Base-by-base conservation (phyloP, 2,329 filamentous ascomycete species). In the Fusarium incarnatum region DNA sequence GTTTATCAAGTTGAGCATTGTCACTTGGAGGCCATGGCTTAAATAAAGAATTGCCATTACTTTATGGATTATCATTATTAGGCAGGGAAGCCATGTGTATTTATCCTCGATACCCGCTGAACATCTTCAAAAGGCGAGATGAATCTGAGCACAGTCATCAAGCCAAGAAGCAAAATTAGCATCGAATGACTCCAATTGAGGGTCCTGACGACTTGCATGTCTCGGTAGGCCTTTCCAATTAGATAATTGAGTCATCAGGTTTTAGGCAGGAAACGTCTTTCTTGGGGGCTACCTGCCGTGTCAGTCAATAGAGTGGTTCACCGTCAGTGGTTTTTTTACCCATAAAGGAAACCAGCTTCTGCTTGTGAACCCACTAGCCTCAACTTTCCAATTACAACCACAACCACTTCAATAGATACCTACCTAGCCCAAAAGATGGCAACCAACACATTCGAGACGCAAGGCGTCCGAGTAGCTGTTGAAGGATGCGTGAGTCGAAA, bases 401-500 rank as follows among this genome's bases (percentile, higher is more conserved):
- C 42, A 56, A 48, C 37, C 48, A 59, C 59, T 34, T 34, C 20
- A 46, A 37, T 37, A 30, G 28, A 12, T 30, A 30, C 7, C 34
- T 25, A 30, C 6, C 34, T 25, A 30, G 16, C 37, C 18, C 37
- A 22, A 45, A 46, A 71, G 40, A 82, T 81, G 81, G 53, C 77
- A 18, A 52, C 74, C 62, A 70, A 76, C 23, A 73, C 76, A 9
- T 76, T 81, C 25, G 78, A 81, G 58, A 74, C 72, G 16, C 77
- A 81, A 32, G 87, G 87, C 62, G 83, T 97, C 64, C 90, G 94
- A 59, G 85, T 98, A 67, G 95, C 94, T 22, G 83, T 97, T 8
- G 92, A 97, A 84, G 94, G 94, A 74, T 97, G 94, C 78, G 92
- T 94, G 83, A 81, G 91, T 68, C 13, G 8, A 15, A n/a, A 23